These are phyloP conservation scores for Tetrahymena thermophila DNA, from an alignment of 73 alveolate species.

Conservation along the genomic window DNA sequence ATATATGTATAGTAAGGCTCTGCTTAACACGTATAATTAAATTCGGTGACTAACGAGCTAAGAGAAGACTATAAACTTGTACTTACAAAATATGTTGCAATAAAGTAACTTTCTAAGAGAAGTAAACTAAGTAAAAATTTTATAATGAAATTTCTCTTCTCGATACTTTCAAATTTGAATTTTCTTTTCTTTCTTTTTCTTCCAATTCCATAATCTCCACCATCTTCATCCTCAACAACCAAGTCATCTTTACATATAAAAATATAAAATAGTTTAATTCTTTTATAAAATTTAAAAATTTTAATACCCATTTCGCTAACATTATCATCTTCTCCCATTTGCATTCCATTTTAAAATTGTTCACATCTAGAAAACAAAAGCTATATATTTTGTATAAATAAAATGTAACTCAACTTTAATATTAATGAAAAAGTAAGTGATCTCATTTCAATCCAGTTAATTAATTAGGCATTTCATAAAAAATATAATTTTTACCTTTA, in stretches of 20 bases:
- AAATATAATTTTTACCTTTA: neutral
- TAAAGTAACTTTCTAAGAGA: constrained; percentile 6
- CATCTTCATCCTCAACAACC: constrained; percentile 28
- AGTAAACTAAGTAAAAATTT: constrained; percentile 13
- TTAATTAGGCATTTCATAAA: neutral
- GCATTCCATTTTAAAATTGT: constrained; percentile 22
- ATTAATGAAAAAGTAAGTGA: no score
- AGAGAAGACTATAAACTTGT: constrained; percentile 12
- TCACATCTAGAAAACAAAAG: constrained; percentile 29
- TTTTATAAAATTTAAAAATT: neutral
- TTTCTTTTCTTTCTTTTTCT: constrained; percentile 40
- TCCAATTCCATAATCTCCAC: constrained; percentile 26
- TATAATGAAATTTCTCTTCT: constrained; percentile 24
- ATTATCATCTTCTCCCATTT: constrained; percentile 42
- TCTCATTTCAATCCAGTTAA: neutral
- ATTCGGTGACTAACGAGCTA: neutral
- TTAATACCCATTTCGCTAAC: constrained; percentile 13
- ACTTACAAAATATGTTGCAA: constrained; percentile 30
- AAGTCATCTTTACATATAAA: constrained; percentile 1
- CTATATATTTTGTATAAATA: neutral
- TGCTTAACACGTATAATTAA: constrained; percentile 23
- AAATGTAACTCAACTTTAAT: no score
- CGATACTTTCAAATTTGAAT: constrained; percentile 33
- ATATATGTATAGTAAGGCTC: constrained; percentile 28
- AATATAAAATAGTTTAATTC: neutral